These are phyloP conservation scores for Brettanomyces sp. DNA, from an alignment of 805 yeast species.

Conservation along the genomic window DNA sequence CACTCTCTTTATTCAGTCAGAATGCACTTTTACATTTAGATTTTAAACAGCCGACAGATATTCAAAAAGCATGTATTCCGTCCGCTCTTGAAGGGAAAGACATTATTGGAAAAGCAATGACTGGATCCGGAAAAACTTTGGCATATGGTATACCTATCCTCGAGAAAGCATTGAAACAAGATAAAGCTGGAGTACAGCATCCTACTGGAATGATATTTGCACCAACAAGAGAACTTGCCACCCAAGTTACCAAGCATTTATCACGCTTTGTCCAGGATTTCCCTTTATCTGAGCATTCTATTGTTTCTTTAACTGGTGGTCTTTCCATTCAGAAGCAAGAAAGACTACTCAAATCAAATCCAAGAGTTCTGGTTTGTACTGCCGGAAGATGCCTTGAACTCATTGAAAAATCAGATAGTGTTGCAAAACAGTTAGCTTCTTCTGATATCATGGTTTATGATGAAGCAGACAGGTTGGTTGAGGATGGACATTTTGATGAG, in stretches of 20 bases:
- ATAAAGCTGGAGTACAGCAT: slow-evolving; percentile 2
- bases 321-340: slow-evolving; percentile 89
- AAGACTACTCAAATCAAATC: slow-evolving; percentile 61
- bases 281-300: slow-evolving; percentile 37
- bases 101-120: slow-evolving; percentile 90
- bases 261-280: slow-evolving; percentile 42
- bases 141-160: slow-evolving; percentile 92
- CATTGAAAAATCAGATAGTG: slow-evolving; percentile 48
- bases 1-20: slow-evolving; percentile 47
- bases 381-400: slow-evolving; percentile 89
- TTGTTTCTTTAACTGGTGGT: slow-evolving; percentile 88
- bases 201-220: slow-evolving; percentile 80
- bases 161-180: slow-evolving; percentile 43
- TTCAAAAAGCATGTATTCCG: slow-evolving; percentile 73
- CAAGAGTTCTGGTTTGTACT: slow-evolving; percentile 83
- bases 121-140: slow-evolving; percentile 95
- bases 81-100: slow-evolving; percentile 64
- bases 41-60: slow-evolving; percentile 70
- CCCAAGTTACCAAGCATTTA: slow-evolving; percentile 82
- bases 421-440: slow-evolving; percentile 32
- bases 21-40: slow-evolving; percentile 51
- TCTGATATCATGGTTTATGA: slow-evolving; percentile 62
- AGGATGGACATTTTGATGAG: slow-evolving; percentile 95
- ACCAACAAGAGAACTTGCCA: slow-evolving; percentile 95
- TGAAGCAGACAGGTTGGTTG: slow-evolving; percentile 92